Percentiles rank a stretch among this genome's conserved stretches.
Conservation (phyloP, 345 rosid species). For the Adansonia digitata region DNA sequence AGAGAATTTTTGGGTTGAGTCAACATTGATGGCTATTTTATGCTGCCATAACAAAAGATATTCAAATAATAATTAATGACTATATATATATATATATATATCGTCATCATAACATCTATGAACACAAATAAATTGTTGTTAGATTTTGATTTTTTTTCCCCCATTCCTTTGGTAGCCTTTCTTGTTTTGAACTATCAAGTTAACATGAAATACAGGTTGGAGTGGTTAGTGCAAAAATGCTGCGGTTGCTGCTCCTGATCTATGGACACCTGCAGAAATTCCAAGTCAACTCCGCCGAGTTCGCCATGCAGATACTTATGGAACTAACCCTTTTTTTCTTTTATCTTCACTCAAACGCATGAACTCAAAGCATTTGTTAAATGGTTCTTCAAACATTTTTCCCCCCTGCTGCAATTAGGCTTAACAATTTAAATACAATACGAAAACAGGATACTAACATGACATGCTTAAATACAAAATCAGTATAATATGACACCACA, state of each 20-base stretch:
- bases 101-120: not conserved
- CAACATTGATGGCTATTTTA: too few species aligned
- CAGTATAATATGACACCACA: too few species aligned
- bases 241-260: not conserved
- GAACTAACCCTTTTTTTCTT: too few species aligned
- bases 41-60: too few species aligned
- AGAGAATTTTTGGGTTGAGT: too few species aligned
- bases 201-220: constrained; percentile 10
- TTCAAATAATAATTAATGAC: too few species aligned
- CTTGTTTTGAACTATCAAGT: not conserved
- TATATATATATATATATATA: not conserved
- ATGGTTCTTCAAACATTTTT: not conserved
- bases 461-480: too few species aligned
- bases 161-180: not conserved
- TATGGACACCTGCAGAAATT: too few species aligned
- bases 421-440: too few species aligned
- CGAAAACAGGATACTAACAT: too few species aligned
- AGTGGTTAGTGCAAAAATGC: constrained; percentile 13
- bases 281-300: not conserved
- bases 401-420: not conserved
- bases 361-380: not conserved
- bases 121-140: not conserved
- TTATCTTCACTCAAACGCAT: not conserved
- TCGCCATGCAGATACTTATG: not conserved
- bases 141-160: too few species aligned